Conservation (phyloP, 805 yeast species). For the Candida endomychidarum region DNA sequence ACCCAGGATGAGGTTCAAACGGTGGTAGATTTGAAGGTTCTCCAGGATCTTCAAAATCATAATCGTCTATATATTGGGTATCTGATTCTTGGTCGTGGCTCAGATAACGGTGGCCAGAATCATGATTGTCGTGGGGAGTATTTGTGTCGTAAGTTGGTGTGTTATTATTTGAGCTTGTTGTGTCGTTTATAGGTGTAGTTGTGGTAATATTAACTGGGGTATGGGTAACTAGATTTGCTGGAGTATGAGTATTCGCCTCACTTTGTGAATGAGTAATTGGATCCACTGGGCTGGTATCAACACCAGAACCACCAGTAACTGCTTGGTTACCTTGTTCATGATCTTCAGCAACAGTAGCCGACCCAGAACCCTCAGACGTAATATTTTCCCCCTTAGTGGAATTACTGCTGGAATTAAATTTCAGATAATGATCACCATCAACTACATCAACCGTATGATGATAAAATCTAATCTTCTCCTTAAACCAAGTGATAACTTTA, state of each 20-base stretch:
- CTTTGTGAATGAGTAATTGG: too few species aligned
- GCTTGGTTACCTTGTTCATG: too few species aligned
- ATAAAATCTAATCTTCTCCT: conserved; percentile 2
- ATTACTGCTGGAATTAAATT: not conserved
- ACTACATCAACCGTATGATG: conserved; percentile 8
- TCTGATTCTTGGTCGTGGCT: conserved; percentile 15
- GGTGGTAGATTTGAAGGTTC: conserved; percentile 30
- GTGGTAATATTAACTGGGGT: too few species aligned
- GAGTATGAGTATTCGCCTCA: too few species aligned
- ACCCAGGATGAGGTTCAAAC: conserved; percentile 48
- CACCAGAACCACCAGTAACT: too few species aligned
- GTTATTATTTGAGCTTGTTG: too few species aligned
- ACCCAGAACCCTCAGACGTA: not conserved
- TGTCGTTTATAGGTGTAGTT: too few species aligned
- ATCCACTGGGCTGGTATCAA: too few species aligned
- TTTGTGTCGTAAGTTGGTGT: too few species aligned
- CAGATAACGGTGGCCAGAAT: too few species aligned
- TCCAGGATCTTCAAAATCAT: conserved; percentile 21
- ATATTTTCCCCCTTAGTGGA: not conserved
- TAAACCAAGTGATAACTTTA: conserved; percentile 9
- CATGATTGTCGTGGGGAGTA: not conserved
- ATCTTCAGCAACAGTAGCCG: too few species aligned
- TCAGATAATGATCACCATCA: conserved; percentile 13
- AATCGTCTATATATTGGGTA: conserved; percentile 25
- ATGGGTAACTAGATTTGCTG: too few species aligned